Evolutionary conservation across 2,329 filamentous ascomycete species (phyloP), one percentile per base, ranked within the genome.

Genomic region (Pseudogymnoascus sp.): DNA sequence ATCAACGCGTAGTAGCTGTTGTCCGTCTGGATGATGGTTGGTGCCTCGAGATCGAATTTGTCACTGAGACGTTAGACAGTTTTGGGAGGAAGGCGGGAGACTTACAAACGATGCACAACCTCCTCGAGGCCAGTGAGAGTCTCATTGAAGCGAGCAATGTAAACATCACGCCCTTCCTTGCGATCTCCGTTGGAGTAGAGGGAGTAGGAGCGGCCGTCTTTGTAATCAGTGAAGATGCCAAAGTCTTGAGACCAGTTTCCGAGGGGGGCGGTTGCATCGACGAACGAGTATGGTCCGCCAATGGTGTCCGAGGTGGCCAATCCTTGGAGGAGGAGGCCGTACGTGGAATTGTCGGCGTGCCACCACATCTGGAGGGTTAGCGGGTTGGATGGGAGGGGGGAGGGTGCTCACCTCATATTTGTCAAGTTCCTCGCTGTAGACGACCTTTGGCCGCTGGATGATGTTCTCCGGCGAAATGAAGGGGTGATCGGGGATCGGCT

Each of bases 161-260:
- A 86, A 0, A 84, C 78, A 62, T 86, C 83, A 0, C 83, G 77
- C 1, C 79, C 83, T 61, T 84, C 75, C 2, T 69, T 71, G 0
- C 77, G 72, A 63, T 86, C 83, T 1, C 83, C 83, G 50, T 85
- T 86, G 1, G 81, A 84, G 70, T 85, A 85, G 1, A 85, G 72
- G 0, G 82, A 77, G 63, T 85, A 85, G 0, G 79, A 78, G 0
- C 76, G 75, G 9, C 81, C 81, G 41, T 82, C 77, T 62, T 83
- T 84, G 70, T 81, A 81, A 65, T 86, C 83, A 3, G 80, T 82
- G 64, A 86, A 85, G 20, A 84, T 73, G 8, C 83, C 83, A 50
- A 84, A 86, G 61, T 86, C 83, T 64, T 86, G 83, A 0, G 80
- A 84, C 83, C 82, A 85, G 69, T 85, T 86, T 1, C 82, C 82